These are phyloP conservation scores for Coemansia javaensis DNA, from an alignment of 192 early-diverging fungal species.

Conservation along the genomic window DNA sequence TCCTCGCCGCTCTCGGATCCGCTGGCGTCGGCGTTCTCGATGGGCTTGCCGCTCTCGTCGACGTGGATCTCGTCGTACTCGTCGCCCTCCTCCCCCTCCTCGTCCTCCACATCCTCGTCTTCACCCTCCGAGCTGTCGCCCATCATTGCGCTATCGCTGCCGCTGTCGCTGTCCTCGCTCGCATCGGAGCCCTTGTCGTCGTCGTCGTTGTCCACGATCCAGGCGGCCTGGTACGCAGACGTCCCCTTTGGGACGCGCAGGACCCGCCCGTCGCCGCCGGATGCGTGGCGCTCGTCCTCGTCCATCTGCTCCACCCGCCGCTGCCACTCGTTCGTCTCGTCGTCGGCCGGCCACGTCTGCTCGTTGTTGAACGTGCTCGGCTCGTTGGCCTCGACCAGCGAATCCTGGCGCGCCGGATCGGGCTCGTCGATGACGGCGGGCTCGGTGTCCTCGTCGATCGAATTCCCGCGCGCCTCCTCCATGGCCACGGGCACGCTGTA, in stretches of 20 bases:
- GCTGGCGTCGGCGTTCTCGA: background rate
- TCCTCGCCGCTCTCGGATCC: slow-evolving; percentile 14
- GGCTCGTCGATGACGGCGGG: slow-evolving; percentile 63
- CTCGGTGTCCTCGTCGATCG: slow-evolving; percentile 38
- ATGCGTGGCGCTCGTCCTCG: slow-evolving; percentile 16
- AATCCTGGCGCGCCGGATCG: slow-evolving; percentile 66
- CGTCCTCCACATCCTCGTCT: slow-evolving; percentile 7
- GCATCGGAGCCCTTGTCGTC: slow-evolving; percentile 51
- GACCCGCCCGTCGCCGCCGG: slow-evolving; percentile 31
- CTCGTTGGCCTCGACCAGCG: slow-evolving; percentile 79
- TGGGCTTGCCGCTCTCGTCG: slow-evolving; percentile 9
- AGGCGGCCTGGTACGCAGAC: slow-evolving; percentile 95
- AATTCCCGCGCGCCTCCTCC: slow-evolving; percentile 26
- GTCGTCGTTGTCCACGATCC: slow-evolving; percentile 84
- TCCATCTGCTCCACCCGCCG: slow-evolving; percentile 45
- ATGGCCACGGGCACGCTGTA: slow-evolving; percentile 20
- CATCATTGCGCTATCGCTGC: slow-evolving; percentile 27
- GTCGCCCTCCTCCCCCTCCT: slow-evolving; percentile 7
- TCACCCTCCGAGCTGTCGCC: slow-evolving; percentile 49
- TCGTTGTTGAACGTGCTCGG: slow-evolving; percentile 86
- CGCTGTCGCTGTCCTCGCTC: slow-evolving; percentile 49
- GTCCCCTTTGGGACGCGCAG: slow-evolving; percentile 91
- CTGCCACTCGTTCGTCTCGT: slow-evolving; percentile 83
- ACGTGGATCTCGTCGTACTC: slow-evolving; percentile 28
- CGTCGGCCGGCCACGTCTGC: slow-evolving; percentile 98